Base-by-base conservation (phyloP, 306 rosid genomes). In the Rubus parviflorus region DNA sequence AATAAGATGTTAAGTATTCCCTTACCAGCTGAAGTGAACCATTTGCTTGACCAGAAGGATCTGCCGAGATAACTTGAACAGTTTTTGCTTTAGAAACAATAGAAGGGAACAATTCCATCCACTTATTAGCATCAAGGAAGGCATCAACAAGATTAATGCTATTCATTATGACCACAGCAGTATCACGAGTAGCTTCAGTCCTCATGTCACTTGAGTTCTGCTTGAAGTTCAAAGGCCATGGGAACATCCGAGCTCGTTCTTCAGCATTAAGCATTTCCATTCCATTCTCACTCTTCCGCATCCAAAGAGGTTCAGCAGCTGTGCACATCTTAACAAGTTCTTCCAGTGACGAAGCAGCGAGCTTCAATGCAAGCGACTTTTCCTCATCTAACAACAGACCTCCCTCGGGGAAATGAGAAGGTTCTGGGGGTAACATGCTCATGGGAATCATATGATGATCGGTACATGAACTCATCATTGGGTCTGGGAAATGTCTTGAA, bases 101-200 rank as follows among this genome's bases (percentile, higher is more conserved):
- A 37, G 98, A 84, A 66, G 98, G 97, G 82, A 95, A 95, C 89
- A 95, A 51, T 5, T 95, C 97, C 93, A 92, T 83, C 98, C 98
- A 95, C 76, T 92, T 95, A 64, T 79, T 84, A 38, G 91, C 90
- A 79, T 95, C 97, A 79, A 95, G 93, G 58, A 95, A 95, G 66
- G 92, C 95, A 74, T 92, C 97, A 41, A 95, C 97, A 51, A 95
- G 93, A 82, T 93, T 95, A 64, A 95, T 93, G 83, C 97, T 89
- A 77, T 95, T 95, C 96, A 95, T 95, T 52, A 95, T 90, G 72
- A 95, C 96, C n/a, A 95, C 89, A 73, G 91, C 87, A 64, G 83
- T 77, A 43, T 92, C 85, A 38, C 98, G 96, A 19, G 70, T 85
- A 72, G 97, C 97, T 85, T 95, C 96, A 0, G 87, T 92, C 71